Conservation (phyloP, 495 filamentous ascomycete species). For the Hypoxylon intermedium region DNA sequence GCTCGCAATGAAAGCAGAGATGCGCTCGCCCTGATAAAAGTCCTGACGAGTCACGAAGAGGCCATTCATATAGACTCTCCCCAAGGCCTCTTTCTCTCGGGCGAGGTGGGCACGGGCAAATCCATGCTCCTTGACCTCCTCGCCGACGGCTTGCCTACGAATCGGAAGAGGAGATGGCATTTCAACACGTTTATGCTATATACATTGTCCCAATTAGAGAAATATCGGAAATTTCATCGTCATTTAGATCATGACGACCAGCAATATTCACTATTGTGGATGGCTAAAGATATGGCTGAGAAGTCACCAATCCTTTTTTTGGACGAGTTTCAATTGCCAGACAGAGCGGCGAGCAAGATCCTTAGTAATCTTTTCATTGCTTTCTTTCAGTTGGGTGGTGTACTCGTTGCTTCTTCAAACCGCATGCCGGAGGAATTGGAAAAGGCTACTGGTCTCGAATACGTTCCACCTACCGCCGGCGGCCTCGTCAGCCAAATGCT, state of each 20-base stretch:
- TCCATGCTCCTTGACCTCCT: slow-evolving; percentile 75
- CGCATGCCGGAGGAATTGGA: slow-evolving; percentile 76
- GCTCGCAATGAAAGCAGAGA: slow-evolving; percentile 47
- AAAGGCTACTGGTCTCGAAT: slow-evolving; percentile 68
- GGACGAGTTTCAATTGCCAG: slow-evolving; percentile 77
- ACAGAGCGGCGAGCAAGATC: slow-evolving; percentile 71
- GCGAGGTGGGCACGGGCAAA: slow-evolving; percentile 76
- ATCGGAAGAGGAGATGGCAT: slow-evolving; percentile 72
- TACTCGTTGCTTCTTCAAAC: slow-evolving; percentile 75
- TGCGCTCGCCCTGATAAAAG: slow-evolving; percentile 63
- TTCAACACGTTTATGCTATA: slow-evolving; percentile 81
- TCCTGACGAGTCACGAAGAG: slow-evolving; percentile 67
- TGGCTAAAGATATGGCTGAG: slow-evolving; percentile 71
- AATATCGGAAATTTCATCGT: slow-evolving; percentile 55
- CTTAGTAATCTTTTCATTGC: slow-evolving; percentile 72
- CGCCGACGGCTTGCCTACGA: slow-evolving; percentile 69
- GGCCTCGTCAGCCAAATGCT: slow-evolving; percentile 57
- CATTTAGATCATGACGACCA: slow-evolving; percentile 39
- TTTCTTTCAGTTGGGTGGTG: slow-evolving; percentile 77
- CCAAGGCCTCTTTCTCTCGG: slow-evolving; percentile 69
- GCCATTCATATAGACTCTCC: slow-evolving; percentile 68
- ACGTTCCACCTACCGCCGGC: slow-evolving; percentile 56
- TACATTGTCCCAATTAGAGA: slow-evolving; percentile 67
- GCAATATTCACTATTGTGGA: slow-evolving; percentile 68
- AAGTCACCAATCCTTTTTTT: slow-evolving; percentile 74